Evolutionary conservation across 148 eudicot genomes (phyloP).

Genomic region (Hydrangea macrophylla): DNA sequence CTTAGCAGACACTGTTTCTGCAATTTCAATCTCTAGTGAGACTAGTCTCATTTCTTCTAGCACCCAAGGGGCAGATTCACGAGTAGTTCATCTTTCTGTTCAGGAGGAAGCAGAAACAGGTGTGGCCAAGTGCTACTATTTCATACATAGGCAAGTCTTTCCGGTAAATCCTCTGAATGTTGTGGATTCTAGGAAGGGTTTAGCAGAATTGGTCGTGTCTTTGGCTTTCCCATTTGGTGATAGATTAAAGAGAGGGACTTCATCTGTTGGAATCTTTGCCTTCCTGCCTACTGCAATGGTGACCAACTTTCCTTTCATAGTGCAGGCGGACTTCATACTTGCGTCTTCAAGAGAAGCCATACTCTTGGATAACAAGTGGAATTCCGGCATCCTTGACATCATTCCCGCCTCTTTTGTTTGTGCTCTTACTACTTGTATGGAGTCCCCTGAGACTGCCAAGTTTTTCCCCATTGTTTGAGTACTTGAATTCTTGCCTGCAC

Average conservation of each 20-base stretch:
- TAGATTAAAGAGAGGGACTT: constrained; percentile 31
- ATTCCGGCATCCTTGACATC: constrained; percentile 30
- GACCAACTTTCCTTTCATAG: constrained; percentile 38
- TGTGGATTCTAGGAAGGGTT: constrained; percentile 22
- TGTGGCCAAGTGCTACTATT: constrained; percentile 30
- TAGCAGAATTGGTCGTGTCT: constrained; percentile 27
- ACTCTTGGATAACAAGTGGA: constrained; percentile 37
- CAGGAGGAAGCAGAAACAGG: constrained; percentile 12
- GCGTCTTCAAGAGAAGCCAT: constrained; percentile 38
- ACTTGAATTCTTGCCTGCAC: constrained; percentile 31
- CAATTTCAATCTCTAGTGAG: constrained; percentile 34
- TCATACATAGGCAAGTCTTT: constrained; percentile 16
- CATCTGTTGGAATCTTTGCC: constrained; percentile 32
- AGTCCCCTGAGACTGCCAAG: constrained; percentile 17
- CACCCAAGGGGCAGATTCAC: constrained; percentile 27
- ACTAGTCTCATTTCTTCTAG: constrained; percentile 19
- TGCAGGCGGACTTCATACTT: constrained; percentile 43
- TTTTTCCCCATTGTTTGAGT: constrained; percentile 11
- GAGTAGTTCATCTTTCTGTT: constrained; percentile 25
- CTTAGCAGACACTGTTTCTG: constrained; percentile 8
- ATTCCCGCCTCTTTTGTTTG: constrained; percentile 24
- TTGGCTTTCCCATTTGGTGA: constrained; percentile 38
- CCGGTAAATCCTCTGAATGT: constrained; percentile 24
- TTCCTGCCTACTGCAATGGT: constrained; percentile 43
- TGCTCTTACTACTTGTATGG: constrained; percentile 28